phyloP scores from a whole-genome alignment of 345 rosid species.

The Linum trigynum region DNA sequence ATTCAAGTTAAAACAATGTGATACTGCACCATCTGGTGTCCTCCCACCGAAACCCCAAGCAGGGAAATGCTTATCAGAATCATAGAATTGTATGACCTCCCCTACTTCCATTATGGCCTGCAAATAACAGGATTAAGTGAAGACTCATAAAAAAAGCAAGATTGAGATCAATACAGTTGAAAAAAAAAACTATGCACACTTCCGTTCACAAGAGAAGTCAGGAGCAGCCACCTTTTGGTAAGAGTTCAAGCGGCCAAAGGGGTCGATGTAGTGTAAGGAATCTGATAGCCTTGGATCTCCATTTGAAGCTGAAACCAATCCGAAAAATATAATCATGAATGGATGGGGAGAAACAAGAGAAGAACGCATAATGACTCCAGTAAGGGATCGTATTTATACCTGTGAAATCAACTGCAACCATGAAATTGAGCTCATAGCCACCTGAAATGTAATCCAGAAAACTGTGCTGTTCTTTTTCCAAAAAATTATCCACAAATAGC shows the following conservation, averaged over 20 bases:
- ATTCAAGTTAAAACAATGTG: constrained; percentile 79
- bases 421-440: constrained; percentile 75
- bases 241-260: constrained; percentile 63
- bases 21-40: constrained; percentile 38
- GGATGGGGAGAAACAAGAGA: not conserved
- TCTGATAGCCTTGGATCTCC: constrained; percentile 55
- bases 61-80: constrained; percentile 65
- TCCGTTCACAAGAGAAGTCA: not conserved
- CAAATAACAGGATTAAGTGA: constrained; percentile 5
- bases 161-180: not conserved
- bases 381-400: constrained; percentile 29
- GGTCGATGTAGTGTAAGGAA: constrained; percentile 82
- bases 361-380: not conserved
- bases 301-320: constrained; percentile 59
- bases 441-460: constrained; percentile 82
- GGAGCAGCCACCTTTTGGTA: constrained; percentile 52
- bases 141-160: not conserved
- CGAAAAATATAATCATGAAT: not conserved
- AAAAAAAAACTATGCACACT: not conserved
- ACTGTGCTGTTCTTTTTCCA: constrained; percentile 55
- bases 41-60: constrained; percentile 94
- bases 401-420: constrained; percentile 94
- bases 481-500: constrained; percentile 58
- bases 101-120: constrained; percentile 87
- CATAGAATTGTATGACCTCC: constrained; percentile 79